Conservation (phyloP, 148 eudicot genomes). For the Talinum fruticosum region DNA sequence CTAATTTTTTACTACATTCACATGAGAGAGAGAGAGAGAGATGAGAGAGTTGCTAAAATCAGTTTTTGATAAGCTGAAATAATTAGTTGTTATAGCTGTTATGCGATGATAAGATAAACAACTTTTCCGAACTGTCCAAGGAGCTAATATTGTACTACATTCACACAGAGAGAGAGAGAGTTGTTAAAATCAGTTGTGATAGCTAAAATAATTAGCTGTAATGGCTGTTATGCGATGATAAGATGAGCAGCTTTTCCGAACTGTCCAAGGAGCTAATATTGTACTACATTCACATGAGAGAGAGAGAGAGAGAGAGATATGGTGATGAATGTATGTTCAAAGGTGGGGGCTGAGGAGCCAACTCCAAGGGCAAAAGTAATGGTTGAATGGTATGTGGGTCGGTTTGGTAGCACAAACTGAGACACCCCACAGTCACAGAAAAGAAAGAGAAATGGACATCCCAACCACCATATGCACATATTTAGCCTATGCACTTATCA, state of each 20-base stretch:
- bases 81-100: no score
- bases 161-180: no score
- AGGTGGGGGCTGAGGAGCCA: no score
- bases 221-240: no score
- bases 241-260: no score
- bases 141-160: no score
- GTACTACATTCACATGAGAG: not conserved
- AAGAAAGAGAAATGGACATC: not conserved
- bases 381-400: not conserved
- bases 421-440: not conserved
- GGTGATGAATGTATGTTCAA: not conserved
- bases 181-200: no score
- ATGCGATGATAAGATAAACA: not conserved
- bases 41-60: no score
- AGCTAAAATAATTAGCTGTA: no score
- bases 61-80: no score
- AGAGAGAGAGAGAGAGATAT: not conserved
- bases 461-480: conserved; percentile 1
- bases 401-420: not conserved
- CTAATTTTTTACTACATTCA: not conserved
- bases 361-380: no score
- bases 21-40: not conserved
- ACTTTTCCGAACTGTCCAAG: no score
- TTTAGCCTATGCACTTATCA: not conserved
- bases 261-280: not conserved